These are phyloP conservation scores for Penicillium hesseltinei DNA, from an alignment of 2,329 filamentous ascomycete species.

Conservation along the genomic window DNA sequence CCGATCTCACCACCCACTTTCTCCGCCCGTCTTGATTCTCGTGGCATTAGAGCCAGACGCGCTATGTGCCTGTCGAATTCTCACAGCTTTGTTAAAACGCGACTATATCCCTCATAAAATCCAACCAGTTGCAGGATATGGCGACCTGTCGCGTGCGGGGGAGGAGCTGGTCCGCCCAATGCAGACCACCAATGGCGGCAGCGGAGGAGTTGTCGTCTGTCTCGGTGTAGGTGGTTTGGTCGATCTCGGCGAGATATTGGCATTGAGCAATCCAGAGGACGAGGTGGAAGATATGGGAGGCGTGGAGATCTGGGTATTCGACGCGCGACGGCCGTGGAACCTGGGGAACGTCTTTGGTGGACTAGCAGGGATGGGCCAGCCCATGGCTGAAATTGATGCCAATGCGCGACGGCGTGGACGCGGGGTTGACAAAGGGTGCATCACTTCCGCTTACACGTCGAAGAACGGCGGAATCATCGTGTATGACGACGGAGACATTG, in stretches of 20 bases:
- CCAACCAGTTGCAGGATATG: constrained; percentile 89
- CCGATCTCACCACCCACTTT: constrained; percentile 81
- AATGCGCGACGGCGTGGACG: constrained; percentile 50
- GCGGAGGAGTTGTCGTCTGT: constrained; percentile 85
- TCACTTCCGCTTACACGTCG: constrained; percentile 69
- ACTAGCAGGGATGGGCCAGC: constrained; percentile 54
- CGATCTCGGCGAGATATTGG: constrained; percentile 77
- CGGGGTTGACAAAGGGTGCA: constrained; percentile 71
- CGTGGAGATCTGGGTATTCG: constrained; percentile 94
- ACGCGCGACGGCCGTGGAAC: constrained; percentile 92
- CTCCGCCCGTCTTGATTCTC: constrained; percentile 85
- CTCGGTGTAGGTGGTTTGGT: constrained; percentile 90
- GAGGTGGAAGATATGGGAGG: constrained; percentile 64
- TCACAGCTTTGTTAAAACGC: constrained; percentile 89
- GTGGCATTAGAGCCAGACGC: constrained; percentile 93
- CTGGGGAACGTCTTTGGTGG: constrained; percentile 88
- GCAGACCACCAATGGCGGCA: constrained; percentile 80
- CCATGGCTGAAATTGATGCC: constrained; percentile 47
- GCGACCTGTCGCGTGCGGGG: constrained; percentile 77
- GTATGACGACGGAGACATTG: constrained; percentile 94
- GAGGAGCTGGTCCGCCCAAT: constrained; percentile 77
- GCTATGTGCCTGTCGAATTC: constrained; percentile 89
- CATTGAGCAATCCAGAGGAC: constrained; percentile 70
- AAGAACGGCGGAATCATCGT: constrained; percentile 87
- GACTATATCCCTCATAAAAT: constrained; percentile 99